Conservation (phyloP, 371 early-diverging fungal species). For the Aphelidium insulamus region DNA sequence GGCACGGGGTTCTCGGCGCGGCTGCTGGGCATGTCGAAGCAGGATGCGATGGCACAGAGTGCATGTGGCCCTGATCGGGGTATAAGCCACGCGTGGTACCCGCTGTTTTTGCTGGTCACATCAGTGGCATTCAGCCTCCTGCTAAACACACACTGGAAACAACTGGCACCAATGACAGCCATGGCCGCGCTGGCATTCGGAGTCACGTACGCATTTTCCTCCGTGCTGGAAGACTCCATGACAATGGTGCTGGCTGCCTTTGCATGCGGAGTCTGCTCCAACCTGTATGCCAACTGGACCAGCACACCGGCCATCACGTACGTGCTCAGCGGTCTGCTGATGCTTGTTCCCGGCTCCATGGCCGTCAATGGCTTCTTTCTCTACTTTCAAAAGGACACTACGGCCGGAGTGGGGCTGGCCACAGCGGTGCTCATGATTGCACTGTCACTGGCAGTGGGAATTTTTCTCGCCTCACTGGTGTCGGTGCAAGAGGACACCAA, state of each 20-base stretch:
- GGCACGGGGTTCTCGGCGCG: constrained; percentile 21
- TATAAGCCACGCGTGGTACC: constrained; percentile 3
- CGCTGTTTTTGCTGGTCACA: constrained; percentile 9
- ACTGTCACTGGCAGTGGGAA: too few species aligned
- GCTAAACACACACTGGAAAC: constrained; percentile 6
- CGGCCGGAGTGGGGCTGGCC: too few species aligned
- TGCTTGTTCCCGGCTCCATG: constrained; percentile 27
- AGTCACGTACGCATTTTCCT: constrained; percentile 3
- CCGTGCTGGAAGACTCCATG: constrained; percentile 2
- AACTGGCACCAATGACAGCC: constrained; percentile 12
- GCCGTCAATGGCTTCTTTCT: constrained; percentile 24
- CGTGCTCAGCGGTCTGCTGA: constrained; percentile 21
- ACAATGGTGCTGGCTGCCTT: constrained; percentile 11
- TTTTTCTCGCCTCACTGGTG: too few species aligned
- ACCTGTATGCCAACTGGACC: constrained; percentile 20
- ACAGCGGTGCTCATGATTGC: too few species aligned
- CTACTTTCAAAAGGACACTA: too few species aligned
- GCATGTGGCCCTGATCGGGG: not conserved
- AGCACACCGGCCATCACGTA: constrained; percentile 22
- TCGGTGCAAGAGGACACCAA: too few species aligned
- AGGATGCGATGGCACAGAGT: not conserved
- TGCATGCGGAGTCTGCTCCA: constrained; percentile 10
- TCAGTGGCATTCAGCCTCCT: constrained; percentile 7
- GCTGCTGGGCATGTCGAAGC: not conserved
- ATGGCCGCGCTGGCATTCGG: constrained; percentile 8